Evolutionary conservation across 352 stramenopile species (phyloP).

Genomic region (Elongisporangium undulatum): DNA sequence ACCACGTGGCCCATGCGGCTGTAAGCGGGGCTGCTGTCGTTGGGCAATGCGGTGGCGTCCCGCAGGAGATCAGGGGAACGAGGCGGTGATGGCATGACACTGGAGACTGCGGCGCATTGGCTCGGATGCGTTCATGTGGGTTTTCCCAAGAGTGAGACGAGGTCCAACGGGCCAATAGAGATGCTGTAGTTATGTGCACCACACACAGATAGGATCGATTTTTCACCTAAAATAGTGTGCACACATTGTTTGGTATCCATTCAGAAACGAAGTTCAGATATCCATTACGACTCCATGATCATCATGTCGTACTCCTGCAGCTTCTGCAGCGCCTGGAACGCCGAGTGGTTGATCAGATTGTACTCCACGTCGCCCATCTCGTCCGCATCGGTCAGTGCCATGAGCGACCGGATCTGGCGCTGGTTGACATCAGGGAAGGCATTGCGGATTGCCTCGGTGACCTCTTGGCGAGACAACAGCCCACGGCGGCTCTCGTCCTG

Average conservation of each 20-base stretch:
- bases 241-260: background rate
- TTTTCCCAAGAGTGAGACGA: too few relatives aligned
- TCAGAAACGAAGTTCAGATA: too few relatives aligned
- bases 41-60: background rate
- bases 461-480: constrained; percentile 47
- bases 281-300: constrained; percentile 50
- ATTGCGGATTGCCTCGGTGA: constrained; percentile 50
- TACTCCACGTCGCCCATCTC: constrained; percentile 76
- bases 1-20: background rate
- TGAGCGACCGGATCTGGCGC: constrained; percentile 54
- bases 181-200: background rate
- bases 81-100: background rate
- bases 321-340: constrained; percentile 73
- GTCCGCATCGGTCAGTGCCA: constrained; percentile 59
- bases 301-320: constrained; percentile 84
- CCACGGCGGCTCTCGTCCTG: constrained; percentile 58
- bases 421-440: constrained; percentile 58
- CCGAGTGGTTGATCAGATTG: constrained; percentile 55
- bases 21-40: background rate
- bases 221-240: background rate
- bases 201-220: background rate
- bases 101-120: background rate
- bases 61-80: background rate
- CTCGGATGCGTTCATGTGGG: background rate
- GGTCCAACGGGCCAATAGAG: too few relatives aligned